These are phyloP conservation scores for Zymoseptoria passerinii DNA, from an alignment of 2,329 filamentous ascomycete species.

Conservation along the genomic window DNA sequence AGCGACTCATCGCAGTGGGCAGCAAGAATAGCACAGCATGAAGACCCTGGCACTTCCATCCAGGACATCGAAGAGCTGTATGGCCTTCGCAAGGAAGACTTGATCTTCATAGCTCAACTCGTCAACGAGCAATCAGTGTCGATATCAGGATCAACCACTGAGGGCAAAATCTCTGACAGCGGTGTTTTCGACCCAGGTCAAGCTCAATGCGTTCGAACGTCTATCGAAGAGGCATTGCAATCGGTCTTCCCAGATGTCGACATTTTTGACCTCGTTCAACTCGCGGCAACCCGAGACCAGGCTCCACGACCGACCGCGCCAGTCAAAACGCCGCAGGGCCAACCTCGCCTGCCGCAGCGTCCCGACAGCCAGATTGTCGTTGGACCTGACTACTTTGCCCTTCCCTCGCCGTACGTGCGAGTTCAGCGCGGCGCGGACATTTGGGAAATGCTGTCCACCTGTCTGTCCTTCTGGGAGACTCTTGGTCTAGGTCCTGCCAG, in stretches of 20 bases:
- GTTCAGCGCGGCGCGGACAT: slow-evolving; percentile 61
- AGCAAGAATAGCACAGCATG: background rate
- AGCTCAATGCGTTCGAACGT: background rate
- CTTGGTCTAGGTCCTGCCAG: slow-evolving; percentile 64
- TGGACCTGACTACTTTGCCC: slow-evolving; percentile 45
- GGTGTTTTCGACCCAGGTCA: background rate
- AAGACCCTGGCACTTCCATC: slow-evolving; percentile 2
- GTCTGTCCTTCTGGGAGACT: slow-evolving; percentile 73
- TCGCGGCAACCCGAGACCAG: slow-evolving; percentile 23
- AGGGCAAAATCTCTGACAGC: background rate
- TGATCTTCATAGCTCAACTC: slow-evolving; percentile 28
- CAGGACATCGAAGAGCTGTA: slow-evolving; percentile 10
- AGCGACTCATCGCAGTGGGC: background rate
- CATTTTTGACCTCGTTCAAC: slow-evolving; percentile 19
- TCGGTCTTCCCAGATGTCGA: slow-evolving; percentile 11
- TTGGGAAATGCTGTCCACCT: slow-evolving; percentile 66
- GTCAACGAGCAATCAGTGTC: slow-evolving; percentile 25
- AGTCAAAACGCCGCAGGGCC: slow-evolving; percentile 18
- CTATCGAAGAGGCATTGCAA: slow-evolving; percentile 1
- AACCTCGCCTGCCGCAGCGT: slow-evolving; percentile 24
- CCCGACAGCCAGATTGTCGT: slow-evolving; percentile 21
- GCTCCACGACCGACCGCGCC: slow-evolving; percentile 8
- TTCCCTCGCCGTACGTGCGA: slow-evolving; percentile 63
- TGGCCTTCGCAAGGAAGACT: slow-evolving; percentile 22
- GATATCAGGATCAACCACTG: background rate